A percentile compares a stretch with the other conserved stretches of the same genome.
Conservation (phyloP, 163 green algal genomes). For the Smithsoniella earleae region DNA sequence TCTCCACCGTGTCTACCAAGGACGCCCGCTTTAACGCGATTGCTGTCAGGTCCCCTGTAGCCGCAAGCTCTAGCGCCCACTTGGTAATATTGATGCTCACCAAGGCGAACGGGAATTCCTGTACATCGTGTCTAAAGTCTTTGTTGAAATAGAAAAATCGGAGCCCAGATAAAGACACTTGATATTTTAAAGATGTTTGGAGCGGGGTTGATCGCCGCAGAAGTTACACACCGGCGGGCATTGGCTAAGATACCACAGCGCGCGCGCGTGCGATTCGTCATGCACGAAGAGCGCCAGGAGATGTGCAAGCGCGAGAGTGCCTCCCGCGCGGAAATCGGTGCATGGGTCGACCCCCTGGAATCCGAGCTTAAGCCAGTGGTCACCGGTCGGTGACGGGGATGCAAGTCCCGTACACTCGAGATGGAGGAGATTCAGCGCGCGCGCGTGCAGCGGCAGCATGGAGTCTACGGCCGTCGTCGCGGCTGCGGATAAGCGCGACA, state of each 20-base stretch:
- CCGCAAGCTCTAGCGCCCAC: slow-evolving; percentile 20
- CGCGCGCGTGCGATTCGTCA: neutral
- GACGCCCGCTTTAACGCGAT: neutral
- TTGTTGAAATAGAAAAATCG: too few species aligned
- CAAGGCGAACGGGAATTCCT: slow-evolving; percentile 31
- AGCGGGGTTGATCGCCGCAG: too few species aligned
- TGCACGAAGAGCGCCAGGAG: slow-evolving; percentile 31
- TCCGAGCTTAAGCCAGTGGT: slow-evolving; percentile 36
- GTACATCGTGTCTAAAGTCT: too few species aligned
- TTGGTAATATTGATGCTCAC: slow-evolving; percentile 34
- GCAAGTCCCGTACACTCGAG: neutral
- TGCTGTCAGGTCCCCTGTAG: neutral
- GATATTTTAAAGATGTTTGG: too few species aligned
- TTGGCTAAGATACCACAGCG: neutral
- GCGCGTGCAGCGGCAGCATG: neutral
- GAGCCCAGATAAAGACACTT: too few species aligned
- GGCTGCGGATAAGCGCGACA: neutral
- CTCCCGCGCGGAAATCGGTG: slow-evolving; percentile 35
- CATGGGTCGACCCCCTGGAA: slow-evolving; percentile 37
- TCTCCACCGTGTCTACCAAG: slow-evolving; percentile 11
- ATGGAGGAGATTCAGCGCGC: slow-evolving; percentile 6
- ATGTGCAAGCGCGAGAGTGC: slow-evolving; percentile 33
- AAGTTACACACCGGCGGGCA: slow-evolving; percentile 29
- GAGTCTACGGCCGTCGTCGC: neutral
- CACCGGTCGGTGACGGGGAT: neutral